Percentiles rank a stretch among this genome's conserved stretches.
These are phyloP conservation scores for Candida michaelii DNA, from an alignment of 805 yeast genomes.

Conservation along the genomic window DNA sequence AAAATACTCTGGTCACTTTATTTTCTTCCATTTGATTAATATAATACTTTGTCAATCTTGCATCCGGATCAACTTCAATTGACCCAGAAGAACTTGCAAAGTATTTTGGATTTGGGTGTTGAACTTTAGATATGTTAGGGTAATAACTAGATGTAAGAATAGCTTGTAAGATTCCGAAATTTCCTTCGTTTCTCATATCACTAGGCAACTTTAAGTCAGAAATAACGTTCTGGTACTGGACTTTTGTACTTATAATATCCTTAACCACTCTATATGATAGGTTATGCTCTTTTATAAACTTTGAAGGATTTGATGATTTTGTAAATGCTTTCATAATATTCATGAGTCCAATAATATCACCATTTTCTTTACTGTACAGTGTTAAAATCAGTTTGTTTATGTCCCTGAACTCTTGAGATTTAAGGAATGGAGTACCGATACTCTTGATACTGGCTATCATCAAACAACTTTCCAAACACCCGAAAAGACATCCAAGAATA, in stretches of 20 bases:
- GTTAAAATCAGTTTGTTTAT: slow-evolving; percentile 50
- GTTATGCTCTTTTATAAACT: slow-evolving; percentile 55
- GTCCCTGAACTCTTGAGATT: slow-evolving; percentile 63
- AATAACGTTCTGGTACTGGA: slow-evolving; percentile 68
- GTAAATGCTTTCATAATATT: slow-evolving; percentile 56
- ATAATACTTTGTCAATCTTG: slow-evolving; percentile 23
- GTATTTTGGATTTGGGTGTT: slow-evolving; percentile 78
- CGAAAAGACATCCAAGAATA: slow-evolving; percentile 78
- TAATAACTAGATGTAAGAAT: slow-evolving; percentile 78
- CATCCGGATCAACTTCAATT: slow-evolving; percentile 82
- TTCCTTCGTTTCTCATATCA: slow-evolving; percentile 49
- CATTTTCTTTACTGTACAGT: slow-evolving; percentile 50
- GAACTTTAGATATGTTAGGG: slow-evolving; percentile 81
- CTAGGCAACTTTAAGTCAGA: slow-evolving; percentile 72
- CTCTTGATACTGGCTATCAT: slow-evolving; percentile 77
- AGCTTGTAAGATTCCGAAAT: slow-evolving; percentile 56
- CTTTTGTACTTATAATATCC: slow-evolving; percentile 69
- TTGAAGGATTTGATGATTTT: background rate
- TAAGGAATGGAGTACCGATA: slow-evolving; percentile 71
- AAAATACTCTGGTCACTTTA: slow-evolving; percentile 63
- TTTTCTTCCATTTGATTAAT: slow-evolving; percentile 5
- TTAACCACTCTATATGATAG: slow-evolving; percentile 64
- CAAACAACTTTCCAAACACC: slow-evolving; percentile 74
- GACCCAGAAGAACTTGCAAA: slow-evolving; percentile 73
- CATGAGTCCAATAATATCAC: slow-evolving; percentile 73